Evolutionary conservation across 345 rosid genomes (phyloP).

Genomic region (Rhodomyrtus tomentosa): DNA sequence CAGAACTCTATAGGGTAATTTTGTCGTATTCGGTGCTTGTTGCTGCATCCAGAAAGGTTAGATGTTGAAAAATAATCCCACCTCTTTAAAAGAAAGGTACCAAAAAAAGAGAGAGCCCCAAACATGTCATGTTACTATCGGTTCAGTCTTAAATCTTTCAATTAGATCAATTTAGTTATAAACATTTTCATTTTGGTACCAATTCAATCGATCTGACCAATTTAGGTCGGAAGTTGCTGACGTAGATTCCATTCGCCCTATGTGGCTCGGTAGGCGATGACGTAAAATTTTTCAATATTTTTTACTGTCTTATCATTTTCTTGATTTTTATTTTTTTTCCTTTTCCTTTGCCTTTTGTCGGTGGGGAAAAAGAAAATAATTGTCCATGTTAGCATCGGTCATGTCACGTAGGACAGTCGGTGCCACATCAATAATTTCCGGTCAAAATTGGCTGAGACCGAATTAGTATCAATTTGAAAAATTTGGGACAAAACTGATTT

Average conservation of each 20-base stretch:
- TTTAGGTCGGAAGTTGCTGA: neutral
- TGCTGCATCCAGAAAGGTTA: neutral
- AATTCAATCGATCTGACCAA: neutral
- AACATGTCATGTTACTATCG: neutral
- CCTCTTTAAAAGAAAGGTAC: neutral
- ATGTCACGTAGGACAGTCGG: too few species aligned
- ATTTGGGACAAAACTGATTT: too few species aligned
- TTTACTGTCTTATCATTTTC: too few species aligned
- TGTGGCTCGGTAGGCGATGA: accelerated
- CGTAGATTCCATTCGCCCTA: neutral
- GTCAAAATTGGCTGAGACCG: too few species aligned
- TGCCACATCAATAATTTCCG: too few species aligned
- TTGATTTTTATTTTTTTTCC: too few species aligned
- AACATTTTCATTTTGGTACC: neutral
- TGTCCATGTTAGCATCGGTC: too few species aligned
- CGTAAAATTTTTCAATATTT: too few species aligned
- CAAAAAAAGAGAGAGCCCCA: too few species aligned
- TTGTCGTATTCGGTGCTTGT: neutral
- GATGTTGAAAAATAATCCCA: neutral
- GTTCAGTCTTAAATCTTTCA: neutral
- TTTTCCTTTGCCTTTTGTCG: too few species aligned
- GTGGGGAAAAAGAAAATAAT: too few species aligned
- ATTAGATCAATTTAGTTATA: neutral
- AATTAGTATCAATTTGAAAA: too few species aligned
- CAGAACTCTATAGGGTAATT: neutral